Percentiles rank a stretch among this genome's conserved stretches.
Conservation (phyloP, 2,329 filamentous ascomycete species). For the Westerdykella sp. region DNA sequence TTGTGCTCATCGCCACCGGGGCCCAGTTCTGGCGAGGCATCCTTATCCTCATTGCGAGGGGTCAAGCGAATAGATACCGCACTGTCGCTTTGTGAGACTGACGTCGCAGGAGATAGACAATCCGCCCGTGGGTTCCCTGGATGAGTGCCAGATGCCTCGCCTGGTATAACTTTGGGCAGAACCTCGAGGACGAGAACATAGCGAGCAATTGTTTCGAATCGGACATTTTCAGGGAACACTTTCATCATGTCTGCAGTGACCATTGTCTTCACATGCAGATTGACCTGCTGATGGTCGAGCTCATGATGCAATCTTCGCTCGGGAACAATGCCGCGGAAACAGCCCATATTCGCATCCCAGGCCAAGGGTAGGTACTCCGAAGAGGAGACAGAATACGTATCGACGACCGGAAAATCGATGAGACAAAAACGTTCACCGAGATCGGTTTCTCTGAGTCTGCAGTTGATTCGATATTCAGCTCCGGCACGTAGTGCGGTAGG, state of each 20-base stretch:
- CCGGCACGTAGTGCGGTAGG: slow-evolving; percentile 7
- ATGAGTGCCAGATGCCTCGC: too few species aligned
- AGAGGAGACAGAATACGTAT: slow-evolving; percentile 7
- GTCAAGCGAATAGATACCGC: too few species aligned
- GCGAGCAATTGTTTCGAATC: slow-evolving; percentile 26
- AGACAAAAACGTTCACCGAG: slow-evolving; percentile 1
- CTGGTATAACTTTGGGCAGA: background rate
- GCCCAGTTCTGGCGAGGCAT: too few species aligned
- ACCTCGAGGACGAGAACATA: slow-evolving; percentile 19
- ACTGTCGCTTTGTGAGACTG: too few species aligned
- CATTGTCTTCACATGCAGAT: background rate
- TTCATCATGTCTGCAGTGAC: slow-evolving; percentile 14
- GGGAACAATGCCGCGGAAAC: slow-evolving; percentile 19
- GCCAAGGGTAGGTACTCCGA: slow-evolving; percentile 12
- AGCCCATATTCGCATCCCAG: slow-evolving; percentile 14
- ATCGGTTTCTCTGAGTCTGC: slow-evolving; percentile 7
- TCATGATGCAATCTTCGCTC: background rate
- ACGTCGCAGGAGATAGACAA: too few species aligned
- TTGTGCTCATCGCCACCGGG: too few species aligned
- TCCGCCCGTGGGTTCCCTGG: too few species aligned
- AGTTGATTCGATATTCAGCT: slow-evolving; percentile 19
- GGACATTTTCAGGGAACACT: slow-evolving; percentile 22
- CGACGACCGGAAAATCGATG: slow-evolving; percentile 1
- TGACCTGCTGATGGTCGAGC: background rate
- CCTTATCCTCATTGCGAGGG: too few species aligned